Evolutionary conservation across 345 rosid species (phyloP).

Genomic region (Theobroma cacao): DNA sequence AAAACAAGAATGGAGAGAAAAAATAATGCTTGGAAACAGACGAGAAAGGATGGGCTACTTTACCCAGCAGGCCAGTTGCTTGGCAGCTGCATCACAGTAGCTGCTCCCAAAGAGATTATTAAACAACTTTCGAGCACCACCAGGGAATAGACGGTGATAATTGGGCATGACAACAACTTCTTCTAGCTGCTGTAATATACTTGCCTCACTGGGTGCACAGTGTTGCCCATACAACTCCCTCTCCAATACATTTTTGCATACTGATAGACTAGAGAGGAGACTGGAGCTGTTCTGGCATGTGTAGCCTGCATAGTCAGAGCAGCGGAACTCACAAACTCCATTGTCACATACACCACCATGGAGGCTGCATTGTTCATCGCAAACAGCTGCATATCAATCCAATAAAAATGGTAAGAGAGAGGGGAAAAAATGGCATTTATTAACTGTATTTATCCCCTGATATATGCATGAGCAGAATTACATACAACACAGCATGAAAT

Average conservation of each 20-base stretch:
- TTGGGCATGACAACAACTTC: constrained; percentile 98
- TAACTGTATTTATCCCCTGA: neutral
- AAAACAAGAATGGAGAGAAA: neutral
- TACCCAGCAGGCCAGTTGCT: constrained; percentile 97
- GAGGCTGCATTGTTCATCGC: constrained; percentile 97
- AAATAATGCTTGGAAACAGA: neutral
- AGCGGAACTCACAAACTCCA: constrained; percentile 97
- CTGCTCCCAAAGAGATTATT: constrained; percentile 66
- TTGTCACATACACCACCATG: constrained; percentile 99
- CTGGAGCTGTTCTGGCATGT: constrained; percentile 93
- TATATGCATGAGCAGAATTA: neutral
- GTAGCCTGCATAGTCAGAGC: constrained; percentile 99
- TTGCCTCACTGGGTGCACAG: constrained; percentile 93
- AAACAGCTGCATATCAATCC: constrained; percentile 60
- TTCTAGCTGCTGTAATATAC: constrained; percentile 92
- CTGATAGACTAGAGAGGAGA: constrained; percentile 78
- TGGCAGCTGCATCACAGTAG: constrained; percentile 86
- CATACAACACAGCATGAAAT: neutral
- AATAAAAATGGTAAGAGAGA: constrained; percentile 1
- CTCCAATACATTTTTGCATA: constrained; percentile 82
- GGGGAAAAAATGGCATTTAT: neutral
- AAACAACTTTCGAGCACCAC: constrained; percentile 83
- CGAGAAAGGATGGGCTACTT: constrained; percentile 8
- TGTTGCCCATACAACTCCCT: constrained; percentile 74
- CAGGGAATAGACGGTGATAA: constrained; percentile 82